Conservation (phyloP, 306 rosid species). For the Castanea mollissima region DNA sequence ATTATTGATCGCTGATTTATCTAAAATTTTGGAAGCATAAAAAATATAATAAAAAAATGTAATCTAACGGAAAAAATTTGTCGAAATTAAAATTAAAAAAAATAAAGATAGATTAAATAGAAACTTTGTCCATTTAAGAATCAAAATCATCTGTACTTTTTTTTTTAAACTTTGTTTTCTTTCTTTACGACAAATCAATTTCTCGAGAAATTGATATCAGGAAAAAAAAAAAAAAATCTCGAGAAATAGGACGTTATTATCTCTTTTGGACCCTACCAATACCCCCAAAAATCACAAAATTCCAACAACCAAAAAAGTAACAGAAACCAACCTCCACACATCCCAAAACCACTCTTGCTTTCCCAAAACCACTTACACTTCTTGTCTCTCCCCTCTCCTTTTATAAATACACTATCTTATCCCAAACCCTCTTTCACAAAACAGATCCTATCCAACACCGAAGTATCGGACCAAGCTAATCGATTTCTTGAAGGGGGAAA, state of each 20-base stretch:
- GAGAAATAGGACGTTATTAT: neutral
- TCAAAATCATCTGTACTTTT: too few species aligned
- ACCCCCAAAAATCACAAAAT: neutral
- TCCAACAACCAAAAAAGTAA: neutral
- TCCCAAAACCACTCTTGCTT: constrained; percentile 23
- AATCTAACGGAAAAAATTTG: too few species aligned
- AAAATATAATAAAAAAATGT: too few species aligned
- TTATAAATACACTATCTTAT: neutral
- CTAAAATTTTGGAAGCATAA: too few species aligned
- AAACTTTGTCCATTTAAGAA: too few species aligned
- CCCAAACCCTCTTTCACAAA: fast-evolving
- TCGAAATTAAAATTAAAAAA: too few species aligned
- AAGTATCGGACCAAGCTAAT: neutral
- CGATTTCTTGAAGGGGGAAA: too few species aligned
- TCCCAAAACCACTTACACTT: neutral
- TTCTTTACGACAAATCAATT: neutral
- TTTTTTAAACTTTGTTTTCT: too few species aligned
- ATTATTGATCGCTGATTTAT: too few species aligned
- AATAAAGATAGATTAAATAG: too few species aligned
- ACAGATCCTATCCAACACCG: neutral
- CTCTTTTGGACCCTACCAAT: neutral
- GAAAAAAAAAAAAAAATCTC: too few species aligned
- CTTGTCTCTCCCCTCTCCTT: neutral
- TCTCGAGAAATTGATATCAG: neutral
- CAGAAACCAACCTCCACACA: neutral